These are phyloP conservation scores for Raffaelea albimanens DNA, from an alignment of 2,329 filamentous ascomycete genomes.

Conservation along the genomic window DNA sequence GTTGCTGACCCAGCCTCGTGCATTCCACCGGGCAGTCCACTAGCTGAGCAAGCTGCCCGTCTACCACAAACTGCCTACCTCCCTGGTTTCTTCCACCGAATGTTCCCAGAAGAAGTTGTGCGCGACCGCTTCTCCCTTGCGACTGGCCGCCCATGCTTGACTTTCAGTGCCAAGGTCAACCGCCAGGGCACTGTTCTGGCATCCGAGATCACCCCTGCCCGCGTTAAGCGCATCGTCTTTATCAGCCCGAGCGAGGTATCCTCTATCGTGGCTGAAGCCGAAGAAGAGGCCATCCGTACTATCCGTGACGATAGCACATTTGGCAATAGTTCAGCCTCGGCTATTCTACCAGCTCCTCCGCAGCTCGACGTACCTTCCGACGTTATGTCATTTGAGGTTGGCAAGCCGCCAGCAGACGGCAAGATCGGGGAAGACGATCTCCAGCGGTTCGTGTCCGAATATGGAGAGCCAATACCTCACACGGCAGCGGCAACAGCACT, in stretches of 20 bases:
- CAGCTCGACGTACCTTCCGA: constrained; percentile 4
- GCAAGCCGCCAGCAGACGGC: constrained; percentile 15
- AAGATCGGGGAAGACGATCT: too few species aligned
- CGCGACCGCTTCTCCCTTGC: constrained; percentile 45
- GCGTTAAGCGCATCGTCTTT: constrained; percentile 41
- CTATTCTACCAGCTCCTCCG: background rate
- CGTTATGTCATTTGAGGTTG: constrained; percentile 22
- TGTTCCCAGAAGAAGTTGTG: constrained; percentile 46
- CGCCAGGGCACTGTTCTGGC: constrained; percentile 42
- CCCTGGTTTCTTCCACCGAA: constrained; percentile 45
- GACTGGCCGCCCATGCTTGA: constrained; percentile 41
- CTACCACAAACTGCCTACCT: constrained; percentile 52
- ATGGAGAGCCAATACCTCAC: too few species aligned
- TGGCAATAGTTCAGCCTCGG: background rate
- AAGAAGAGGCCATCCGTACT: constrained; percentile 1
- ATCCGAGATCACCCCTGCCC: constrained; percentile 42
- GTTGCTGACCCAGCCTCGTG: constrained; percentile 69
- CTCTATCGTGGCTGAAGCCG: constrained; percentile 22
- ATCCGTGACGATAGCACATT: background rate
- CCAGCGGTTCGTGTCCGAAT: too few species aligned
- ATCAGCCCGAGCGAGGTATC: constrained; percentile 44
- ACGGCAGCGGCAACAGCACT: constrained; percentile 10
- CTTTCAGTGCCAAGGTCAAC: constrained; percentile 52
- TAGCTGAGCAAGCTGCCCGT: constrained; percentile 53
- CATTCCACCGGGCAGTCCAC: constrained; percentile 46